phyloP scores from a whole-genome alignment of 1,284 basidiomycete species.

The Neolentinus lepideus region DNA sequence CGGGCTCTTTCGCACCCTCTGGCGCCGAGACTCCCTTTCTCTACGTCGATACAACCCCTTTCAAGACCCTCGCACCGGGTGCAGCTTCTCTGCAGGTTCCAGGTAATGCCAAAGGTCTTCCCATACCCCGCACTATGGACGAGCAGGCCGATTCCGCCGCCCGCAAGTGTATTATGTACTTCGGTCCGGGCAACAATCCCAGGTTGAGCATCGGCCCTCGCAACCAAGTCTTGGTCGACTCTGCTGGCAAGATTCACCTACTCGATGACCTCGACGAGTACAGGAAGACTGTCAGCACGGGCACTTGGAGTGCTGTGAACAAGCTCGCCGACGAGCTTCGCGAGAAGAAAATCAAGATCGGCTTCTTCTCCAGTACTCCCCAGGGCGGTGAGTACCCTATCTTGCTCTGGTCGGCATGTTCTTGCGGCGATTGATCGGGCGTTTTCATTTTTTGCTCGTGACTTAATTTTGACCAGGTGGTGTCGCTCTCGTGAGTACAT shows the following conservation, averaged over 20 bases:
- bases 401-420: constrained; percentile 9
- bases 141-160: constrained; percentile 81
- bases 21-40: constrained; percentile 68
- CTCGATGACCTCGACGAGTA: constrained; percentile 72
- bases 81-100: constrained; percentile 20
- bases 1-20: constrained; percentile 66
- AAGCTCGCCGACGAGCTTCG: constrained; percentile 77
- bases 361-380: constrained; percentile 86
- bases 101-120: constrained; percentile 47
- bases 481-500: constrained; percentile 67
- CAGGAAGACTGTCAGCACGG: constrained; percentile 54
- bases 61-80: constrained; percentile 26
- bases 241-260: constrained; percentile 72
- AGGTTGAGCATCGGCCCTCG: constrained; percentile 71
- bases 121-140: constrained; percentile 68
- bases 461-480: constrained; percentile 45
- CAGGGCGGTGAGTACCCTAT: constrained; percentile 61
- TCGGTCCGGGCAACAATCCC: constrained; percentile 73
- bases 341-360: constrained; percentile 77
- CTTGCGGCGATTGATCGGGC: constrained; percentile 18
- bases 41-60: constrained; percentile 44
- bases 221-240: constrained; percentile 76
- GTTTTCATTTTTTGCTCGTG: constrained; percentile 10
- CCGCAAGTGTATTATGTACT: constrained; percentile 76
- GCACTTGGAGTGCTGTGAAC: constrained; percentile 72